Evolutionary conservation across 257 asterid species (phyloP).

Genomic region (Solanum tacnaense): DNA sequence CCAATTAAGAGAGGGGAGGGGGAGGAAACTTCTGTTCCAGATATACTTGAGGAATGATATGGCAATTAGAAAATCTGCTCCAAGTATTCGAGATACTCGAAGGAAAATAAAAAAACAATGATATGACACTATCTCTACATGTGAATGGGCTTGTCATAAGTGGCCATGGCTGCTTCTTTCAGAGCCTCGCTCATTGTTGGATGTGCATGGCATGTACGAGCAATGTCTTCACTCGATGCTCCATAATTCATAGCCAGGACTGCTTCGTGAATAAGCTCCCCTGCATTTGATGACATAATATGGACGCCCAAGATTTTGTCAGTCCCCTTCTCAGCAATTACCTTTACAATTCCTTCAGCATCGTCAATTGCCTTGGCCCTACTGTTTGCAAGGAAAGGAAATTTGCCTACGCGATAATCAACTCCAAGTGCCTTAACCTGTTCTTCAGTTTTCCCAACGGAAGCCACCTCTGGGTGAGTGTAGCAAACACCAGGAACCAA

Average conservation of each 20-base stretch:
- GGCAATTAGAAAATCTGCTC: background rate
- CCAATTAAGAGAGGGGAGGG: background rate
- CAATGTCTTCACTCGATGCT: conserved; percentile 96
- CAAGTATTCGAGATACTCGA: conserved; percentile 7
- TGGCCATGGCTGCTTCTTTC: conserved; percentile 99
- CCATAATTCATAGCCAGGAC: conserved; percentile 84
- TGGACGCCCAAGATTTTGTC: conserved; percentile 96
- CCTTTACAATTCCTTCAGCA: conserved; percentile 90
- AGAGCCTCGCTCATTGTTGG: conserved; percentile 99
- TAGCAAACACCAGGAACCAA: conserved; percentile 93
- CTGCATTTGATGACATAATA: conserved; percentile 92
- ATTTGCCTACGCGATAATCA: conserved; percentile 77
- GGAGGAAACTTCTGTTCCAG: background rate
- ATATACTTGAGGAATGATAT: background rate
- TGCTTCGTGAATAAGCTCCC: conserved; percentile 97
- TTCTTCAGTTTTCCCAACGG: conserved; percentile 94
- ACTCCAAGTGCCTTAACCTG: conserved; percentile 82
- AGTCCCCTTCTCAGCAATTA: conserved; percentile 77
- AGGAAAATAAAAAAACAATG: background rate
- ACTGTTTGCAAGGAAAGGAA: conserved; percentile 89
- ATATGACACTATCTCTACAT: conserved; percentile 28
- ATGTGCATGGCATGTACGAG: conserved; percentile 97
- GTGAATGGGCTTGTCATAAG: conserved; percentile 95
- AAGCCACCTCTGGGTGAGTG: conserved; percentile 98
- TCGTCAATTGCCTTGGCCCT: conserved; percentile 97